Evolutionary conservation across 306 rosid species (phyloP), one percentile per base, ranked within the genome.

Genomic region (Begonia loranthoides): DNA sequence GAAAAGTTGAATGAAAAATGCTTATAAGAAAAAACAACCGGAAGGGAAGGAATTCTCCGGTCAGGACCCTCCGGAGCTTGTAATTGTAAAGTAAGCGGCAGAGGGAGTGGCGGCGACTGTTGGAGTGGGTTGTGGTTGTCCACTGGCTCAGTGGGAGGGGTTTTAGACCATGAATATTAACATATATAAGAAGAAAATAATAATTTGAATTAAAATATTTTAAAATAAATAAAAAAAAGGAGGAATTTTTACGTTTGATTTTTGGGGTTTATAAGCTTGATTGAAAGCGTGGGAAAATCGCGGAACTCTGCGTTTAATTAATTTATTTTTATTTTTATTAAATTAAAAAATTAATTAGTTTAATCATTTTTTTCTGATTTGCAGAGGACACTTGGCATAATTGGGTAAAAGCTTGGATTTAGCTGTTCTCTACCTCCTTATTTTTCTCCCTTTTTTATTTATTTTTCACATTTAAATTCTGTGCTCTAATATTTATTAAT

Each of bases 271-370:
- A 28, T 28, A 28, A 28, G 36, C 8, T 28, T 7, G 36, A 7
- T 28, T 19, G 51, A 14, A 66, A 52, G 77, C 87, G 93, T 82
- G 87, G 87, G 77, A 41, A 64, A 68, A 6, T 73, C 87, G 83
- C 57, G 80, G 70, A 43, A n/a, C 3, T 43, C 10, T 43, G 0
- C 7, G 5, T 43, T 11, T 43, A 24, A 4, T 3, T 24, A 24
- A 1, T 1, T 3, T 24, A 24, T 28, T 4, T 28, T 28, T 4
- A 28, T 28, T 28, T 19, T 19, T 19, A 19, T 28, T 28, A 3
- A 28, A 28, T 28, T 28, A 28, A 28, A 28, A 28, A 28, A 2
- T 2, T 19, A n/a, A 19, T 19, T 19, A 19, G 3, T 19, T 28
- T 28, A 28, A 7, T 28, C 36, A 28, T 1, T 3, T 2, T 2